Base-by-base conservation (phyloP, 2,329 filamentous ascomycete species). In the Rutstroemia sp. region DNA sequence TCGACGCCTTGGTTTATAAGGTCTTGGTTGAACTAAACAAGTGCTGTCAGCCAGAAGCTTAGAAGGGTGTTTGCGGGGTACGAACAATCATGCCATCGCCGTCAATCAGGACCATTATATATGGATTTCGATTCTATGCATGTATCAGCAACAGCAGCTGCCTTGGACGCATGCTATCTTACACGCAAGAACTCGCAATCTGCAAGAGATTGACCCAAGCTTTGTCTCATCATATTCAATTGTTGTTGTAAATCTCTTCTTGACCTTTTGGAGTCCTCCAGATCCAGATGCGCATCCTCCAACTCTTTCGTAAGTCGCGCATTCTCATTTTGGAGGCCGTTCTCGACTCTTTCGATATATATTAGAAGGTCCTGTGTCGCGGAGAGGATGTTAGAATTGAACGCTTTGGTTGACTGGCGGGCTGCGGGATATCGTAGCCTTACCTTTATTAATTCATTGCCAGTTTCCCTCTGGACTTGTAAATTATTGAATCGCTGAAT, bases 71-170 rank as follows among this genome's bases (percentile, higher is more conserved):
- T 34, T 34, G 30, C 30, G 46, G 52, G 21, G 19, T 19, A 61
- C 74, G 68, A 66, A 85, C 82, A 68, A 84, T 72, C 57, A 84
- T 74, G 46, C 81, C 80, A 67, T 87, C 78, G 39, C 82, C 83
- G 67, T 86, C 83, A 62, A 87, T 78, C 61, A 85, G 66, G 41
- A 84, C 75, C 61, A 81, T 69, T 64, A 84, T 73, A 67, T 86
- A 86, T 42, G 78, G 75, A 68, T 83, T 84, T 50, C 71, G 73
- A 60, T 69, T 68, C 68, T 68, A 56, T n/a, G 10, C 42, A 48
- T 8, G 17, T 10, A 54, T 57, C 50, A 57, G 55, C 30, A 21
- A 45, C 19, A 12, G 25, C 37, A 21, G n/a, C 17, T 9, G 21
- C 51, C 19, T 21, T 27, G n/a, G 19, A 12, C 14, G 17, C 16